Base-by-base conservation (phyloP, 371 early-diverging fungal species). In the Parasitella parasitica region DNA sequence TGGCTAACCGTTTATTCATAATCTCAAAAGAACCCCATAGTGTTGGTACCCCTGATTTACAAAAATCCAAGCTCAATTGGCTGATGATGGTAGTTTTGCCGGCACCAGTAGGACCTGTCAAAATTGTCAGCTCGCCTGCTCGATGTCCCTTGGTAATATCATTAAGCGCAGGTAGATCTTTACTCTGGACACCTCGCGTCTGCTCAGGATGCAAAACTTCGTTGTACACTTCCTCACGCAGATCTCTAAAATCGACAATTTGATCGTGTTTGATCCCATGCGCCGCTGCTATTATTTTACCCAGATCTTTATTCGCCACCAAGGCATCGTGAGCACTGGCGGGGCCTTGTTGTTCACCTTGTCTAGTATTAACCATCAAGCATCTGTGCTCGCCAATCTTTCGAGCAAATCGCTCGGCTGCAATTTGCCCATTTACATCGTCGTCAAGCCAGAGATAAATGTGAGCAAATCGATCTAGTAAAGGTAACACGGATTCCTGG, bases 11-110 rank as follows among this genome's bases (percentile, higher is more conserved):
- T 51, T 81, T 80, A 53, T 91, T 91, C 30, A 83, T 70, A 56
- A 92, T 90, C 67, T 92, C 92, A 77, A 92, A 92, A 22, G 89
- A 88, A 3, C 92, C 92, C 92, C 92, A 92, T 26, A 92, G 66
- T 2, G 91, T 91, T 41, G 87, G 85, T 15, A 92, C 86, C 7
- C 89, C 89, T n/a, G 83, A 82, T 61, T 78, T 73, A 67, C 90
- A 90, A 66, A 80, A 89, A 64, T 91, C 91, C 16, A 92, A 67
- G 55, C 88, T 86, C 39, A 91, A 55, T 53, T 91, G 91, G 69
- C 87, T 88, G 18, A 91, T 76, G n/a, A 91, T 76, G 0, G 92
- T 92, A 0, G 92, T 92, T 63, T 92, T 92, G 20, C 92, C 92
- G 6, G 78, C 69, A 2, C 92, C 92, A 0, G 92, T 92, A 0